Evolutionary conservation across 768 basidiomycete species (phyloP).

Genomic region (Coprinopsis marcescibilis): DNA sequence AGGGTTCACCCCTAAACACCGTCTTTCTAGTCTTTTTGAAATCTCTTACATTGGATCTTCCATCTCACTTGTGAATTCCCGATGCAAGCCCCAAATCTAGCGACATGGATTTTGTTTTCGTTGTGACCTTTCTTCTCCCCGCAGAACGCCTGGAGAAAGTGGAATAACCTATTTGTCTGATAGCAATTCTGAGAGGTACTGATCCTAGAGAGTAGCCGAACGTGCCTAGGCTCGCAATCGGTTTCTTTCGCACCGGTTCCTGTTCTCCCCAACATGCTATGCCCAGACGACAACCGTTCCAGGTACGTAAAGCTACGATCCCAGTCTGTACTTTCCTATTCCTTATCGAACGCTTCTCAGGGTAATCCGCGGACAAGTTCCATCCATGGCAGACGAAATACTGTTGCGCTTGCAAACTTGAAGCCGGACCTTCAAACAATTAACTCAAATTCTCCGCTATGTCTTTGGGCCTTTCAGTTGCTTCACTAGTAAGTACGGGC

Average conservation of each 20-base stretch:
- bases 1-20: slow-evolving; percentile 4
- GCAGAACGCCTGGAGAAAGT: too few relatives aligned
- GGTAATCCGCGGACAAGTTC: not conserved
- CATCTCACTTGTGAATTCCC: not conserved
- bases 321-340: not conserved
- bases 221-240: slow-evolving; percentile 1
- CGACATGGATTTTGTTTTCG: too few relatives aligned
- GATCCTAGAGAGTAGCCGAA: not conserved
- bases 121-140: too few relatives aligned
- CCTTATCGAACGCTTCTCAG: not conserved
- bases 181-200: not conserved
- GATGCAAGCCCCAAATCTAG: too few relatives aligned
- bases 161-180: not conserved
- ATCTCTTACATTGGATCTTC: not conserved
- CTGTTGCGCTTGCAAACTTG: too few relatives aligned
- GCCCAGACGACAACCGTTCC: not conserved
- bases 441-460: too few relatives aligned
- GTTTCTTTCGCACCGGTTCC: not conserved
- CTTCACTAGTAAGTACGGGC: too few relatives aligned
- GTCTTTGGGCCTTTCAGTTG: too few relatives aligned
- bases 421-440: too few relatives aligned
- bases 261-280: not conserved
- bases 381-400: not conserved
- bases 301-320: not conserved
- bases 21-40: not conserved